Evolutionary conservation across 2,329 filamentous ascomycete genomes (phyloP), one percentile per base, ranked within the genome.

Genomic region (Dactylellina leptospora): DNA sequence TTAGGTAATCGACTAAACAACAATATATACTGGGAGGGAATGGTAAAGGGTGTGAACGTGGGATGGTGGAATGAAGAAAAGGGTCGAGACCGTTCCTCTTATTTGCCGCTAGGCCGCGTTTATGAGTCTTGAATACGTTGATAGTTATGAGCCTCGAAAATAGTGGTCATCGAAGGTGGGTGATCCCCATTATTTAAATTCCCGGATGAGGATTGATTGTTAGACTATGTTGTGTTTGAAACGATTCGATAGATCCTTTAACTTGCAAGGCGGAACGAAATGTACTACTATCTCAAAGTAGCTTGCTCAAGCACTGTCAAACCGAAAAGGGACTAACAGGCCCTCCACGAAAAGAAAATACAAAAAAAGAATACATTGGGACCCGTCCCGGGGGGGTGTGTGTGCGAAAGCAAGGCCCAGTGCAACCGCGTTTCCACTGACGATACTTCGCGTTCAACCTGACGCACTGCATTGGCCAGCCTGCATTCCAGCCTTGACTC

Each of bases 231-330:
- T 61, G 55, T 60, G 47, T 40, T 58, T 47, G 44, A 71, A 63
- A 61, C 56, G 56, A 61, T 48, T 51, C 58, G 38, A 72, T 72
- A 45, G 66, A 72, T 72, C 68, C 68, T 72, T 66, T 66, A 66
- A 55, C 48, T 53, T 58, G 58, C 68, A 72, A 72, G 68, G 68
- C 68, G 60, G 63, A 69, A 69, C 63, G 56, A 68, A 69, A 61
- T 36, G 63, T 47, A 69, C 23, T 50, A 54, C 47, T n/a, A 55
- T 61, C 56, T 44, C 47, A 60, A 60, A 36, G 45, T 69, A 55
- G 59, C 68, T 72, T 64, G 53, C 53, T 50, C 59, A 38, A 54
- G 53, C 53, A 60, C 27, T 55, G 25, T 23, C 44, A 25, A 40
- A 18, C 56, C 64, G 20, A 56, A 62, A 56, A 25, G 30, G 36